Evolutionary conservation across 2,329 filamentous ascomycete genomes (phyloP).

Genomic region (Lecanosticta acicola): DNA sequence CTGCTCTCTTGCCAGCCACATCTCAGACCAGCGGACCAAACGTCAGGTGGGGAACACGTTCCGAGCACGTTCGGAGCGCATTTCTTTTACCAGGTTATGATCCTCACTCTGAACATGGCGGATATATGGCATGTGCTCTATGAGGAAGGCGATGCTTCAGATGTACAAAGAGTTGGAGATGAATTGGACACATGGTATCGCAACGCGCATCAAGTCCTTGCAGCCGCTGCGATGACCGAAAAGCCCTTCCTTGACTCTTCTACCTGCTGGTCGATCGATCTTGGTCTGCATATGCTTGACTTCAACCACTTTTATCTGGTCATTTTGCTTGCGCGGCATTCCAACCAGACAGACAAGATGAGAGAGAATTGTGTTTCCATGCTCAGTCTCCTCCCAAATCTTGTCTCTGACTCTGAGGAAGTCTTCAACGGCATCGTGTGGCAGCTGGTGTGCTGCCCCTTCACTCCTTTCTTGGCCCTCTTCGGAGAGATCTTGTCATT

Average conservation of each 20-base stretch:
- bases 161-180: conserved; percentile 1
- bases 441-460: conserved; percentile 21
- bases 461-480: conserved; percentile 20
- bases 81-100: conserved; percentile 16
- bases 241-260: conserved; percentile 16
- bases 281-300: conserved; percentile 12
- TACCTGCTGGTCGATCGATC: conserved; percentile 10
- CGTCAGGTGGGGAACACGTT: not conserved
- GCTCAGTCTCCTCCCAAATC: conserved; percentile 14
- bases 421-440: conserved; percentile 23
- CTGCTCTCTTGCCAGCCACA: conserved; percentile 16
- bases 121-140: conserved; percentile 19
- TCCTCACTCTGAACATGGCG: conserved; percentile 10
- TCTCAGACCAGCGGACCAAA: not conserved
- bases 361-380: conserved; percentile 12
- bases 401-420: conserved; percentile 19
- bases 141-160: conserved; percentile 5
- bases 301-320: conserved; percentile 15
- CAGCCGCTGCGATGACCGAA: conserved; percentile 18
- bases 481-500: conserved; percentile 18
- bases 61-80: conserved; percentile 20
- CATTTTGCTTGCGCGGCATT: conserved; percentile 14
- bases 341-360: not conserved
- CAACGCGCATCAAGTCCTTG: conserved; percentile 14
- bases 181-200: conserved; percentile 18